Base-by-base conservation (phyloP, 352 stramenopile species). In the Phytopythium delawarense region DNA sequence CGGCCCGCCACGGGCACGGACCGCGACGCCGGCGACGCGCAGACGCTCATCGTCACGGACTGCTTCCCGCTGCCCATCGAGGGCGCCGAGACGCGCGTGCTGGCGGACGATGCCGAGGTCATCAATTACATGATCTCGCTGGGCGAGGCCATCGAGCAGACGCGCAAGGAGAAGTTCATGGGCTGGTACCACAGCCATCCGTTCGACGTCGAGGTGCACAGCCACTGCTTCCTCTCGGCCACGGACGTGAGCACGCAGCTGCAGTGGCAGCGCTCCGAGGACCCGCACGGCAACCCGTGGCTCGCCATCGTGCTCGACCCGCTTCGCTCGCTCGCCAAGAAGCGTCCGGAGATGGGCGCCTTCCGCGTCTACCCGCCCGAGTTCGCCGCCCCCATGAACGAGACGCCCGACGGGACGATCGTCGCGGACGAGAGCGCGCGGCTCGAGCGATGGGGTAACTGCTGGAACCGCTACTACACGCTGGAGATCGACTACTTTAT, bases 101-200 rank as follows among this genome's bases (percentile, higher is more conserved):
- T 99, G 46, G 97, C 96, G 16, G 97, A 99, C 66, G 97, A 99
- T 67, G 74, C 92, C 18, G 87, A 98, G 67, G 97, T 99, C 6
- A 98, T 99, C 63, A 99, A 99, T 78, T 99, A 99, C 76, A 99
- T 99, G 97, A 99, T 99, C 73, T 93, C 94, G 34, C 81, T 99
- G 2, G 92, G 92, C 6, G 97, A 99, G 72, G 87, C 86, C 7
- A 74, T 99, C 37, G 96, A 99, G 72, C 70, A 84, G 62, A 98
- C 94, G 3, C 88, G 96, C 45, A 97, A 98, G 57, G 96, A 99
- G 71, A 96, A 96, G 59, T 99, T 99, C 68, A 99, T 99, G 92
- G 98, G 97, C 59, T 99, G 98, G 98, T 99, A 99, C 81, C 98
- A 99, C 74, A 98, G 90, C 65, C 98, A 99, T 66, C 98, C 98